Evolutionary conservation across 1,284 basidiomycete genomes (phyloP), one percentile per base, ranked within the genome.

Genomic region (Erythrobasidium hasegawianum): DNA sequence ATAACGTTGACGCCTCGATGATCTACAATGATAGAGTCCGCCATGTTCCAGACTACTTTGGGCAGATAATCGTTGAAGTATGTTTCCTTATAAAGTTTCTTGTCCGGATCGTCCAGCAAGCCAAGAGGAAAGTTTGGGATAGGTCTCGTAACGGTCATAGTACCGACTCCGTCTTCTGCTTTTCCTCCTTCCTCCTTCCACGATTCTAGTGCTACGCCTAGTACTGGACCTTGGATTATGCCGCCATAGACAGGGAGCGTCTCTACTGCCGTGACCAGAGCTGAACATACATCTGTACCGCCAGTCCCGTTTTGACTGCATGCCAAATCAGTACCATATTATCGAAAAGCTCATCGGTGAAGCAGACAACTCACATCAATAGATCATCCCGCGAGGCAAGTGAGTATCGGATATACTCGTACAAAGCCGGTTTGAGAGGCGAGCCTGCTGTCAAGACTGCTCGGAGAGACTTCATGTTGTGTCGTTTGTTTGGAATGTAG

Each of bases 361-460:
- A 5, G 11, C 11, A 33, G 33, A 11, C 11, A 33, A 11, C 33
- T 33, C 11, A 33, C 33, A 33, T 33, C 11, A 33, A 33, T 11
- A 33, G 33, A 33, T 33, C 33, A 33, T 33, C 33, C 11, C 33
- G 33, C 33, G 33, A 33, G 11, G 33, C 33, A 11, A 33, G 33
- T 33, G 33, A 33, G 33, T 33, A 33, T 11, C 83, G 75, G 4
- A 92, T 86, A 78, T 83, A 93, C 74, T 89, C 87, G 75, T 88
- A 93, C 40, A 89, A 80, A 33, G 83, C 80, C 2, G 87, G 83
- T 4, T 88, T 83, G 3, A 93, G 81, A 10, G 90, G 90, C 22
- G 87, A 89, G 1, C 90, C 90, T 1, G 90, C 92, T 14, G 87
- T 88, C 74, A 91, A 86, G 64, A 93, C 86, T 74, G 89, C 87